Evolutionary conservation across 1,284 basidiomycete genomes (phyloP), one percentile per base, ranked within the genome.

Genomic region (Sanghuangporus baumii): DNA sequence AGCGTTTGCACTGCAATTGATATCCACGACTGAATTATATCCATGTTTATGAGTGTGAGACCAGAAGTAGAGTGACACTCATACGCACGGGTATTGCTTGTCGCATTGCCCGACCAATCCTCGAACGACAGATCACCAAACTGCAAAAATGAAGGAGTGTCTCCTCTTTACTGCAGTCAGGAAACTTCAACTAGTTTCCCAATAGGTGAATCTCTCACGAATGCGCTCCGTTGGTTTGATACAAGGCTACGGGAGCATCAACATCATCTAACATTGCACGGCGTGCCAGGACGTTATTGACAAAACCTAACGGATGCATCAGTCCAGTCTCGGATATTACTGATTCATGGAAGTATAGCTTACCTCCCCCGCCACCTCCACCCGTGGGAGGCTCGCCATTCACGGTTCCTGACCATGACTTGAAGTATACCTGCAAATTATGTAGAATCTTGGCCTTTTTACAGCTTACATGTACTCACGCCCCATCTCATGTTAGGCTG

Each of bases 351-450:
- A 85, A 8, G 85, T 1, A 14, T 18, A 31, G 26, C 59, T 20
- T 85, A 36, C 83, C 84, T 52, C 73, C 68, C 6, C 84, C 86
- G 8, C 81, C 85, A 4, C 87, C 87, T 8, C 86, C 86, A 18
- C 83, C 84, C 26, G 81, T 85, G 1, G 86, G 86, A 6, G 86
- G 85, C 16, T 70, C 72, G 2, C 85, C 85, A 64, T 82, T 78
- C 6, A 79, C 75, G 14, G 78, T 75, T 9, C 79, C 85, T 18
- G 81, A 79, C 83, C 84, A 88, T 0, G 82, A 80, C 72, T 88
- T 88, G 74, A 87, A 81, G 71, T 87, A 87, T 6, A 86, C 77
- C 78, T 85, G 61, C 36, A 81, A 85, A 0, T 85, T 85, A 9
- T 84, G 84, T 20, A 69, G 72, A 1, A 83, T 84, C 64, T 81